phyloP scores from a whole-genome alignment of 129 eudicot species.

The Flaveria linearis region DNA sequence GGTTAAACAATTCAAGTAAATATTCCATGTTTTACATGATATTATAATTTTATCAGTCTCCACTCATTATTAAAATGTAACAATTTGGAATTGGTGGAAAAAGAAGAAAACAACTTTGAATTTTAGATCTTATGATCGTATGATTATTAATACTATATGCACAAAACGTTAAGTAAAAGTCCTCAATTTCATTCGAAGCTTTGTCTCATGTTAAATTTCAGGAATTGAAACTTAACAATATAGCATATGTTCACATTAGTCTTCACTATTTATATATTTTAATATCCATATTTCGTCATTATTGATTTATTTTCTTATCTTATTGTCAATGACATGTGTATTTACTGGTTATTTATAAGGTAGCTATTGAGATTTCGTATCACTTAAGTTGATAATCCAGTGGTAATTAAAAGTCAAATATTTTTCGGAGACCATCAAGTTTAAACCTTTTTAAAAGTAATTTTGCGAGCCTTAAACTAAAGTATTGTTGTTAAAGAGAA shows the following conservation, averaged over 20 bases:
- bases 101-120: slow-evolving; percentile 20
- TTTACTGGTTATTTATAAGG: no score
- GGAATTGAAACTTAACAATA: neutral
- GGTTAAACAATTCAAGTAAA: neutral
- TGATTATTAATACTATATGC: neutral
- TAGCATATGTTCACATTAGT: slow-evolving; percentile 7
- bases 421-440: no score
- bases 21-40: neutral
- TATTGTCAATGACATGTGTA: no score
- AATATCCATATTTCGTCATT: no score
- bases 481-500: no score
- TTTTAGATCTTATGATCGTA: neutral
- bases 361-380: no score
- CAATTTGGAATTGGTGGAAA: neutral
- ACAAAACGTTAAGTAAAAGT: slow-evolving; percentile 13
- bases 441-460: no score
- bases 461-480: no score
- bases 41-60: neutral
- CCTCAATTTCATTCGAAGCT: slow-evolving; percentile 12
- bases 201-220: slow-evolving; percentile 12
- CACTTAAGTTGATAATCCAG: no score
- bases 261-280: neutral
- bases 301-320: no score
- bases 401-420: no score
- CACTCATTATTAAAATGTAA: neutral